Conservation (phyloP, 805 yeast species). For the Yarrowia sp. region DNA sequence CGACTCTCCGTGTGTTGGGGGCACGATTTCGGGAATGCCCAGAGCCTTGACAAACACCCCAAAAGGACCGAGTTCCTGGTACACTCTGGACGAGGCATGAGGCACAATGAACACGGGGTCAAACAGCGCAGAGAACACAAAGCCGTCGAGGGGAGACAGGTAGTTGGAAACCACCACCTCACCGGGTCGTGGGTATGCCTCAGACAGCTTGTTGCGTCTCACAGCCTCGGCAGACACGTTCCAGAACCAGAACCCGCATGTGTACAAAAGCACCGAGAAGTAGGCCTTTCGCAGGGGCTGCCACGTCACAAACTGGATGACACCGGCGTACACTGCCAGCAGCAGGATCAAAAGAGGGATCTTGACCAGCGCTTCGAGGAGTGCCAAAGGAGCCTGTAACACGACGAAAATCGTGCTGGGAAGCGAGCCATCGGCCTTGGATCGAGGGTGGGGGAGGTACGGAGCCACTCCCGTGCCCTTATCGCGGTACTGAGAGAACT, state of each 20-base stretch:
- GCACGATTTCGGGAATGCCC: constrained; percentile 19
- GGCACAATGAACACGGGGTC: constrained; percentile 45
- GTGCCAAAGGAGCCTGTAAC: neutral
- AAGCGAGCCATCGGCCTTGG: constrained; percentile 15
- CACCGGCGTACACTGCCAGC: neutral
- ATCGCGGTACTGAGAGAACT: constrained; percentile 81
- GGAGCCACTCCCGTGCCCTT: constrained; percentile 94
- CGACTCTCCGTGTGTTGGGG: constrained; percentile 17
- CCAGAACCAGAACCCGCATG: constrained; percentile 21
- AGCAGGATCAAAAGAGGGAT: constrained; percentile 28
- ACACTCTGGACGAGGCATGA: constrained; percentile 30
- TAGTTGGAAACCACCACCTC: constrained; percentile 59
- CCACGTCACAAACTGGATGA: neutral
- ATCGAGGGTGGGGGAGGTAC: constrained; percentile 55
- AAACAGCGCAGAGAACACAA: constrained; percentile 37
- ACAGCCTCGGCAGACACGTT: constrained; percentile 18
- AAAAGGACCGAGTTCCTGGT: constrained; percentile 28
- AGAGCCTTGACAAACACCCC: constrained; percentile 33
- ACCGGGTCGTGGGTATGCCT: constrained; percentile 43
- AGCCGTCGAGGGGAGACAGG: constrained; percentile 57
- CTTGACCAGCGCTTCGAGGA: constrained; percentile 3
- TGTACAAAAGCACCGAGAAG: neutral
- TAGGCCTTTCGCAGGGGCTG: neutral
- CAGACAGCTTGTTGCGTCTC: neutral
- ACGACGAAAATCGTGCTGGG: neutral